phyloP scores from a whole-genome alignment of 805 yeast genomes.

The Cyberlindnera petersonii region DNA sequence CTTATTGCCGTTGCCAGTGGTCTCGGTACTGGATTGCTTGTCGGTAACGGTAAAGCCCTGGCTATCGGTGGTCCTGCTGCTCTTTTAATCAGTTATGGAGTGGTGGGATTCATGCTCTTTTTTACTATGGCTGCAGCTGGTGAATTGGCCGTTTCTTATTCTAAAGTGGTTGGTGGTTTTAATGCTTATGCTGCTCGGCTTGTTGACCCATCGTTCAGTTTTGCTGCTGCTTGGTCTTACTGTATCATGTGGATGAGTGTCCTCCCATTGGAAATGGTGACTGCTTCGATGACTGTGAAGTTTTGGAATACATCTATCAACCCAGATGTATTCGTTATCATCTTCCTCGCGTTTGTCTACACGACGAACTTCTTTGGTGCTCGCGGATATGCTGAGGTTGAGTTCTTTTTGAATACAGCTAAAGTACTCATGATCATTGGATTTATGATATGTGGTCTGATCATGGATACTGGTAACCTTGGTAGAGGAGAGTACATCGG shows the following conservation, averaged over 20 bases:
- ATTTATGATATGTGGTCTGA: slow-evolving; percentile 49
- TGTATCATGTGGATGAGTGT: slow-evolving; percentile 62
- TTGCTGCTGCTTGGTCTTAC: slow-evolving; percentile 61
- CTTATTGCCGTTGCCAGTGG: slow-evolving; percentile 80
- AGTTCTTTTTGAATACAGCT: slow-evolving; percentile 59
- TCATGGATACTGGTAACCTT: slow-evolving; percentile 41
- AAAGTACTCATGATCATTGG: slow-evolving; percentile 62
- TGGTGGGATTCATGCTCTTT: slow-evolving; percentile 56
- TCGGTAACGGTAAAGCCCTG: slow-evolving; percentile 51
- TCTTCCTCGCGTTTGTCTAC: slow-evolving; percentile 43
- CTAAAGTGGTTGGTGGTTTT: slow-evolving; percentile 58
- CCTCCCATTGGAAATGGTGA: slow-evolving; percentile 59
- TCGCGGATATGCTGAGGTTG: slow-evolving; percentile 59
- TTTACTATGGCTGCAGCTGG: slow-evolving; percentile 62
- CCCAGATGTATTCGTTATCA: slow-evolving; percentile 54
- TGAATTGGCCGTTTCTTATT: slow-evolving; percentile 60
- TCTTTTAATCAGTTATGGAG: slow-evolving; percentile 49
- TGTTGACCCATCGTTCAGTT: slow-evolving; percentile 54
- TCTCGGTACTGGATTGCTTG: slow-evolving; percentile 64
- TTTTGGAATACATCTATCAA: slow-evolving; percentile 54
- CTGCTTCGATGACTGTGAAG: slow-evolving; percentile 57
- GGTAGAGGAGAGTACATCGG: slow-evolving; percentile 47
- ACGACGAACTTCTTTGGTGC: slow-evolving; percentile 47
- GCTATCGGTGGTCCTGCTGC: slow-evolving; percentile 45
- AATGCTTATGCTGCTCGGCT: slow-evolving; percentile 53